Base-by-base conservation (phyloP, 2,329 filamentous ascomycete genomes). In the Fusarium floridanum region DNA sequence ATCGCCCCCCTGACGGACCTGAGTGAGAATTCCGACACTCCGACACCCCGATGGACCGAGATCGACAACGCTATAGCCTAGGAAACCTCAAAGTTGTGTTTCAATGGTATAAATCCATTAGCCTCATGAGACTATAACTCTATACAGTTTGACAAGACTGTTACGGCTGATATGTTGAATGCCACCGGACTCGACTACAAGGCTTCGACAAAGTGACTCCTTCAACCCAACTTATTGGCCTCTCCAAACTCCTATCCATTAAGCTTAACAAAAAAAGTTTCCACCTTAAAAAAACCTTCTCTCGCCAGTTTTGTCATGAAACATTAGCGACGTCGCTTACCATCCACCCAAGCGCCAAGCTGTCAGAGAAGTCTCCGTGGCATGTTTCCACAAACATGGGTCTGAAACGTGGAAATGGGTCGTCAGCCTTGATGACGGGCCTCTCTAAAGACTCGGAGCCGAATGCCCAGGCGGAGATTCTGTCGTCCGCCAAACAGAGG, bases 391-490 rank as follows among this genome's bases (percentile, higher is more conserved):
- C 61, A 3, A 16, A n/a, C 64, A 62, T 37, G 11, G 24, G 59
- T 48, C 36, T 36, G 61, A 68, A 68, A 48, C 48, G 63, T 48
- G n/a, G 39, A 45, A 64, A 57, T 22, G 48, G 43, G 17, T 20
- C 17, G 24, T 16, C 43, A 43, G 24, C 61, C 36, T 32, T 41
- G 34, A 41, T 8, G 32, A n/a, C 43, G 45, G 48, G 24, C 34
- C 45, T 61, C 24, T 34, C 2, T n/a, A 17, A 2, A n/a, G 32
- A 10, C 22, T 56, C 45, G 53, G 53, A 59, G 24, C 55, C 55
- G 55, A 60, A 32, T 65, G 72, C 76, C 74, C 70, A 77, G 75
- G 41, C 71, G 76, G 76, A 29, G 36, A 75, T 76, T 64, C 59
- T 59, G 16, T 24, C 61, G 17, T 77, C 76, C 76, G 74, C 76